Evolutionary conservation across 2,329 filamentous ascomycete species (phyloP), one percentile per base, ranked within the genome.

Genomic region (Calonectria hongkongensis): DNA sequence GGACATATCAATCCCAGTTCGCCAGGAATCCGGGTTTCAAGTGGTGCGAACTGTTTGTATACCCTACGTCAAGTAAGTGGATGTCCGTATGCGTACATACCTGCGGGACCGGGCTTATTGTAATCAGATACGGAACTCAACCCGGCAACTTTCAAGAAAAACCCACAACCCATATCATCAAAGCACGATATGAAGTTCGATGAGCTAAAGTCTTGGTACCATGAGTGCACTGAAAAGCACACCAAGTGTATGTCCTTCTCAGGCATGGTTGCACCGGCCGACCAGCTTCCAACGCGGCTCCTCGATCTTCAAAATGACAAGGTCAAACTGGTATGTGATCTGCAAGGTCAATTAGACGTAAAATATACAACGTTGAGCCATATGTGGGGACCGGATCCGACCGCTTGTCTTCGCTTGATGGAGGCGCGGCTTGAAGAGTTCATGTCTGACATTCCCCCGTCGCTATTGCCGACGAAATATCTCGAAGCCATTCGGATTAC

Each of bases 311-410:
- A 43, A 30, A 64, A 48, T 9, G 48, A 65, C 48, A 71, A 51
- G 30, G 54, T 73, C n/a, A 71, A 41, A 25, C 27, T 73, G 3
- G 64, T 68, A 48, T 72, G 69, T 33, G 28, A 66, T 9, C 18
- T 65, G 1, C 15, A 43, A 25, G 18, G 12, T 4, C 48, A 60
- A 28, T 41, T 33, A 41, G 41, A 60, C 15, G 13, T 70, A 33
- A 41, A 60, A 45, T 70, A 70, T 28, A 70, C 72, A 3, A 74
- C 72, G 1, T 28, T 74, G 8, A 74, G 72, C 13, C 69, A 74
- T 0, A 74, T 72, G 58, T 74, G 72, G 69, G 72, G 68, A 8
- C 50, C 62, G 5, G 68, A 70, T 45, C 60, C 69, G 1, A 66
- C 27, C 7, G 43, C 43, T 9, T 72, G 56, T 2, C 64, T 74